Percentiles rank a stretch among this genome's conserved stretches.
phyloP scores from a whole-genome alignment of 768 basidiomycete genomes.

The Rubroboletus pulcherrimus region DNA sequence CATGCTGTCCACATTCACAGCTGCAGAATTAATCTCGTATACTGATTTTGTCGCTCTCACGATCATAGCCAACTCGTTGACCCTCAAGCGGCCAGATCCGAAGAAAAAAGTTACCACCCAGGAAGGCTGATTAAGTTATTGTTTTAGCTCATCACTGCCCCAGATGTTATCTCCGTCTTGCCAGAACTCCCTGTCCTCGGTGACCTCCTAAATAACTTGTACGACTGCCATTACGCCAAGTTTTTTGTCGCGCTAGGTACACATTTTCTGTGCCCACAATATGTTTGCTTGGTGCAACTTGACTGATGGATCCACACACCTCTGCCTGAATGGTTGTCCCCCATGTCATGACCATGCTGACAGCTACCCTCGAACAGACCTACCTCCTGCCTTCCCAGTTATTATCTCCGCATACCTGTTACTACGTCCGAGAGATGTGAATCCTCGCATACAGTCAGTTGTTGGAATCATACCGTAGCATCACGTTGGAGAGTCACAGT shows the following conservation, averaged over 20 bases:
- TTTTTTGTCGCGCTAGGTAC: conserved; percentile 87
- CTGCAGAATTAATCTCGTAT: conserved; percentile 82
- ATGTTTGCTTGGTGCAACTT: neutral
- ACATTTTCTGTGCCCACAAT: conserved; percentile 14
- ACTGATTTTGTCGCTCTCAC: conserved; percentile 87
- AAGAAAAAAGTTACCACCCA: conserved; percentile 73
- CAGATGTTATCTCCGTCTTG: conserved; percentile 84
- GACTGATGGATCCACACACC: conserved; percentile 4
- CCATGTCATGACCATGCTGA: neutral
- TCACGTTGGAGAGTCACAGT: conserved; percentile 84
- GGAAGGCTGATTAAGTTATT: conserved; percentile 4
- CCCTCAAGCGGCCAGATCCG: conserved; percentile 76
- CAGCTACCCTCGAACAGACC: conserved; percentile 85
- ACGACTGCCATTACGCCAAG: conserved; percentile 91
- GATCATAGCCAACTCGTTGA: conserved; percentile 74
- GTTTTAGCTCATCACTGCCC: conserved; percentile 70
- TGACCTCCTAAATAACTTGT: conserved; percentile 80
- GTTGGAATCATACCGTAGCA: conserved; percentile 84
- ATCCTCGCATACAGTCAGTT: conserved; percentile 90
- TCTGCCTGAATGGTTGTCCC: neutral
- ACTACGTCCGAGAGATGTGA: conserved; percentile 93
- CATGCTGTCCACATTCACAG: conserved; percentile 91
- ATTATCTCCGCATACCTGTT: conserved; percentile 81
- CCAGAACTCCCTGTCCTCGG: conserved; percentile 80
- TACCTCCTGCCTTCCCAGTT: conserved; percentile 85